Conservation (phyloP, 805 yeast species). For the Kluyveromyces wickerhamii region DNA sequence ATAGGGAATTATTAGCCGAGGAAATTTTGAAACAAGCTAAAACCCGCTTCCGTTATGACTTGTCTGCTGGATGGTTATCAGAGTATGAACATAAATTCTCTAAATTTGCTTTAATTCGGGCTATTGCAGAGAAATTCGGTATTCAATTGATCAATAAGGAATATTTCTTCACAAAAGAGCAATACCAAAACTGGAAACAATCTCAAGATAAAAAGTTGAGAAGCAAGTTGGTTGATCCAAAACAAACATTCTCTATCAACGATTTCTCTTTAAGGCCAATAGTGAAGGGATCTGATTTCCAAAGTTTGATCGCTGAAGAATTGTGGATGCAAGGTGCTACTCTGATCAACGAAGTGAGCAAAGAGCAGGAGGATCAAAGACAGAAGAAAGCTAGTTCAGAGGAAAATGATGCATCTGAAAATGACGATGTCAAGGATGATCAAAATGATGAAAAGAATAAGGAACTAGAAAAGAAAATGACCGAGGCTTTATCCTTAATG, state of each 20-base stretch:
- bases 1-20: slow-evolving; percentile 38
- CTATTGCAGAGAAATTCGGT: slow-evolving; percentile 71
- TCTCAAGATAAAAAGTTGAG: slow-evolving; percentile 32
- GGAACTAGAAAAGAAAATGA: slow-evolving; percentile 31
- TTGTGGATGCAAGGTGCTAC: slow-evolving; percentile 57
- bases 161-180: slow-evolving; percentile 35
- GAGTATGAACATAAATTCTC: slow-evolving; percentile 28
- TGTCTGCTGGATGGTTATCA: slow-evolving; percentile 43
- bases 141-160: slow-evolving; percentile 63
- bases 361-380: slow-evolving; percentile 2
- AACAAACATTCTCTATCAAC: slow-evolving; percentile 43
- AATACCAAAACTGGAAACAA: slow-evolving; percentile 25
- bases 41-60: slow-evolving; percentile 53
- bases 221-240: slow-evolving; percentile 23
- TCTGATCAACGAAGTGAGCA: slow-evolving; percentile 23
- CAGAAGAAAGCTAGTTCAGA: background rate
- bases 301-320: slow-evolving; percentile 64
- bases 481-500: slow-evolving; percentile 55
- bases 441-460: slow-evolving; percentile 7
- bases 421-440: slow-evolving; percentile 1
- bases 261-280: slow-evolving; percentile 72
- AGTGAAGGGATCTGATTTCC: slow-evolving; percentile 62
- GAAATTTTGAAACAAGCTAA: slow-evolving; percentile 46
- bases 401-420: background rate
- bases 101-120: slow-evolving; percentile 48